These are phyloP conservation scores for Blastobotrys niveus DNA, from an alignment of 1,139 yeast genomes.

Conservation along the genomic window DNA sequence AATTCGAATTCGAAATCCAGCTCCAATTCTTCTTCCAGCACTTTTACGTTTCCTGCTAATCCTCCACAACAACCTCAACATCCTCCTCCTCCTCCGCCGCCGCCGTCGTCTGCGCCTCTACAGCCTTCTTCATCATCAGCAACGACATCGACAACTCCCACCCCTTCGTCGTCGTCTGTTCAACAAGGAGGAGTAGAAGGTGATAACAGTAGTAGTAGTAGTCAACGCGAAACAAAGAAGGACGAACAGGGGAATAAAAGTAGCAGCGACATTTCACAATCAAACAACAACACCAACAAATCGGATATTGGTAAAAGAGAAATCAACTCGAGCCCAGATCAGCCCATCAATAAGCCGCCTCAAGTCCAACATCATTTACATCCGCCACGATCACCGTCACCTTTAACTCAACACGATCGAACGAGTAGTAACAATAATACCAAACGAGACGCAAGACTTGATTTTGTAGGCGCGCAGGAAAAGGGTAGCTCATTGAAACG, in stretches of 20 bases:
- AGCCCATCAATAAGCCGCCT: slow-evolving; percentile 1
- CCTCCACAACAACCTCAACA: slow-evolving; percentile 2
- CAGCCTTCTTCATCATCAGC: slow-evolving; percentile 2
- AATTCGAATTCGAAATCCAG: not conserved
- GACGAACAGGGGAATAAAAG: not conserved
- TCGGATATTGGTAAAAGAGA: not conserved
- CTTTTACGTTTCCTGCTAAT: slow-evolving; percentile 12
- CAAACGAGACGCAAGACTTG: not conserved
- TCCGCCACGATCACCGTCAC: slow-evolving; percentile 2
- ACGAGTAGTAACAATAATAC: not conserved
- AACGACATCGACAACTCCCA: no score
- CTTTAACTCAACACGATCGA: not conserved
- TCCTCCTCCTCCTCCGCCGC: not conserved
- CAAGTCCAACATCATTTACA: slow-evolving; percentile 1
- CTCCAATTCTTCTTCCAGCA: not conserved
- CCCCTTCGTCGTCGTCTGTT: not conserved
- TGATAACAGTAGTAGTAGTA: no score
- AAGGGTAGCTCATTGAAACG: slow-evolving; percentile 6
- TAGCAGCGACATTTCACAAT: not conserved
- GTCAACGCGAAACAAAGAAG: not conserved
- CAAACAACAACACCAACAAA: not conserved
- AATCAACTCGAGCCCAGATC: slow-evolving; percentile 4
- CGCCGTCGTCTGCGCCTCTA: not conserved
- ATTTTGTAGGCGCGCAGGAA: no score
- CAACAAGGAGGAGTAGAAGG: no score